These are phyloP conservation scores for Fusarium coffeatum DNA, from an alignment of 2,329 filamentous ascomycete genomes.

Conservation along the genomic window DNA sequence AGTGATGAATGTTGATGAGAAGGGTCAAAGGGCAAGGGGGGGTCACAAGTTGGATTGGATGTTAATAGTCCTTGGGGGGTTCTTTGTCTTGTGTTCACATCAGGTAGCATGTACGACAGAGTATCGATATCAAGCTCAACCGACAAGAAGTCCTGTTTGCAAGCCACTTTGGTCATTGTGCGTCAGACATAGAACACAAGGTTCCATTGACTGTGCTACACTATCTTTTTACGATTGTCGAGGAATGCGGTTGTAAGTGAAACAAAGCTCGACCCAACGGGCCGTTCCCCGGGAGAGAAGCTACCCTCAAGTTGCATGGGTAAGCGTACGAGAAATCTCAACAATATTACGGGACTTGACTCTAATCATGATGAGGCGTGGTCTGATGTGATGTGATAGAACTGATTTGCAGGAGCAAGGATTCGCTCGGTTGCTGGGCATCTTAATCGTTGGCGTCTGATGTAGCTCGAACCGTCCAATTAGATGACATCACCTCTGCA, in stretches of 20 bases:
- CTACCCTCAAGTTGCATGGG: slow-evolving; percentile 27
- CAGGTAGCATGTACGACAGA: neutral
- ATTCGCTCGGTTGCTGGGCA: slow-evolving; percentile 26
- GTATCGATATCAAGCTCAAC: neutral
- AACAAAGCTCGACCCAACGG: slow-evolving; percentile 18
- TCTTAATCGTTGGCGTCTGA: neutral
- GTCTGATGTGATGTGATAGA: slow-evolving; percentile 5
- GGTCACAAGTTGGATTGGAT: too few species aligned
- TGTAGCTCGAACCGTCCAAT: slow-evolving; percentile 3
- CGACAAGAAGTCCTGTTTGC: neutral
- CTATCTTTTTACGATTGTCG: neutral
- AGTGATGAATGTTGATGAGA: too few species aligned
- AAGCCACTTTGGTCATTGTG: neutral
- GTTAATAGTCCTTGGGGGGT: too few species aligned
- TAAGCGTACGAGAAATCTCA: neutral
- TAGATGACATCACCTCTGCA: slow-evolving; percentile 39
- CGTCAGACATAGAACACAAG: neutral
- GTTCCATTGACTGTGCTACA: neutral
- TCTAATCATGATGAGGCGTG: neutral
- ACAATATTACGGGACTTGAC: neutral
- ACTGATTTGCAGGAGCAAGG: slow-evolving; percentile 11
- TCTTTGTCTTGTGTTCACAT: too few species aligned
- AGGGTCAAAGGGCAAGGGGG: neutral
- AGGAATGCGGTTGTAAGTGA: slow-evolving; percentile 37
- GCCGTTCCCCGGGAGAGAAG: slow-evolving; percentile 11